Evolutionary conservation across 495 filamentous ascomycete genomes (phyloP).

Genomic region (Penicillium longicatenatum): DNA sequence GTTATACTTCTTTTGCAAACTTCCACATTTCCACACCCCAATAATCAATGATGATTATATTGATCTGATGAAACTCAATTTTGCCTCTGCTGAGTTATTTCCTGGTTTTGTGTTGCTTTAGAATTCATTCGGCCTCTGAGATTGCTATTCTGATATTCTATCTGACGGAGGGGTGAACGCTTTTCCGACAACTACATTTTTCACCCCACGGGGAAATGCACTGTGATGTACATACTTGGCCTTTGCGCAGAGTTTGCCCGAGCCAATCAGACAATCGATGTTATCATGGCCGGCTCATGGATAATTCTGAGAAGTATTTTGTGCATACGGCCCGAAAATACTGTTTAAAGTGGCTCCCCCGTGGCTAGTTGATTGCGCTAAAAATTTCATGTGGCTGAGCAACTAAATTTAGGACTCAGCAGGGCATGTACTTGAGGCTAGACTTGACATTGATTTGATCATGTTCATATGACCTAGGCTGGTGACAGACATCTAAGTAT

Average conservation of each 20-base stretch:
- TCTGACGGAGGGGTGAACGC: conserved; percentile 30
- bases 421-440: neutral
- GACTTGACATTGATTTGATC: neutral
- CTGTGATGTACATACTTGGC: neutral
- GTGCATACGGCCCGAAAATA: conserved; percentile 4
- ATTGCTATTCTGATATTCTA: neutral
- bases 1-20: neutral
- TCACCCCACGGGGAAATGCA: conserved; percentile 24
- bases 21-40: too few species aligned
- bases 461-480: neutral
- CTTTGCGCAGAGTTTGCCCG: neutral
- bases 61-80: neutral
- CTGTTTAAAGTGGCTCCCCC: neutral
- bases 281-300: conserved; percentile 1
- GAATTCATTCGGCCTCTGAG: neutral
- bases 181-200: conserved; percentile 21
- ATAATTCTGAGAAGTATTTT: neutral
- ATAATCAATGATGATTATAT: neutral
- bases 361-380: neutral
- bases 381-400: neutral
- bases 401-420: neutral
- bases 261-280: conserved; percentile 4
- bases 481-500: neutral
- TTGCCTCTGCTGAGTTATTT: neutral
- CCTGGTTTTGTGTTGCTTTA: neutral